Conservation (phyloP, 768 basidiomycete genomes). For the Coprinopsis marcescibilis region DNA sequence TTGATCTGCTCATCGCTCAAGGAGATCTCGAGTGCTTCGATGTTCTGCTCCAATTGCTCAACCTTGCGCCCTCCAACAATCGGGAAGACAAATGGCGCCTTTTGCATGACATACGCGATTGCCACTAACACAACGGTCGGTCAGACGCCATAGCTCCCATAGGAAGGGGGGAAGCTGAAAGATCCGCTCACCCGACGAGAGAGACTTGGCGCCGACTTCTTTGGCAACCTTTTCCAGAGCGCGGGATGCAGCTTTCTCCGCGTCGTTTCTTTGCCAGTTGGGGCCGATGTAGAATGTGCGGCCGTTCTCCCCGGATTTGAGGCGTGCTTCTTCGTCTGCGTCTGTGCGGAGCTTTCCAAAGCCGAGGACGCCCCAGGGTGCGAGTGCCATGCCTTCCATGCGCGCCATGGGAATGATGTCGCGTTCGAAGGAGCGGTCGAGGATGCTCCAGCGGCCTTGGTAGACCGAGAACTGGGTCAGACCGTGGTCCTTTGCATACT, state of each 20-base stretch:
- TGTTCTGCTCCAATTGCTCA: slow-evolving; percentile 43
- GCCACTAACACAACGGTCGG: slow-evolving; percentile 27
- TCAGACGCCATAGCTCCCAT: no score
- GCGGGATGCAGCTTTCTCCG: slow-evolving; percentile 34
- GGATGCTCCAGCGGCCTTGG: slow-evolving; percentile 42
- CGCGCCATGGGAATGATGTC: slow-evolving; percentile 46
- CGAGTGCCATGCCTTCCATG: slow-evolving; percentile 34
- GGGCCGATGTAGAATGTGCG: slow-evolving; percentile 21
- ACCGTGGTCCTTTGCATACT: slow-evolving; percentile 43
- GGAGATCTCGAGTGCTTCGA: slow-evolving; percentile 40
- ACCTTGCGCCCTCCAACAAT: slow-evolving; percentile 45
- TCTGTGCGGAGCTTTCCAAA: slow-evolving; percentile 45
- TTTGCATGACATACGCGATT: slow-evolving; percentile 50
- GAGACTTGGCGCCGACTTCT: slow-evolving; percentile 40
- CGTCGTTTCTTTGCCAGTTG: slow-evolving; percentile 41
- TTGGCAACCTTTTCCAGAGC: slow-evolving; percentile 46
- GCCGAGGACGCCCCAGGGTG: slow-evolving; percentile 27
- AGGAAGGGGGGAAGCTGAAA: not conserved
- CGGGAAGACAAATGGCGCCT: slow-evolving; percentile 47
- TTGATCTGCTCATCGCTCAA: slow-evolving; percentile 38
- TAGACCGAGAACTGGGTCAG: slow-evolving; percentile 50
- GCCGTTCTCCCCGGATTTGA: slow-evolving; percentile 31
- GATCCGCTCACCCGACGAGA: slow-evolving; percentile 35
- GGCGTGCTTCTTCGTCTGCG: slow-evolving; percentile 31
- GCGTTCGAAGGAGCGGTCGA: slow-evolving; percentile 44